A percentile compares a stretch with the other conserved stretches of the same genome.
phyloP scores from a whole-genome alignment of 2,329 filamentous ascomycete genomes.

The Diaporthe vexans region DNA sequence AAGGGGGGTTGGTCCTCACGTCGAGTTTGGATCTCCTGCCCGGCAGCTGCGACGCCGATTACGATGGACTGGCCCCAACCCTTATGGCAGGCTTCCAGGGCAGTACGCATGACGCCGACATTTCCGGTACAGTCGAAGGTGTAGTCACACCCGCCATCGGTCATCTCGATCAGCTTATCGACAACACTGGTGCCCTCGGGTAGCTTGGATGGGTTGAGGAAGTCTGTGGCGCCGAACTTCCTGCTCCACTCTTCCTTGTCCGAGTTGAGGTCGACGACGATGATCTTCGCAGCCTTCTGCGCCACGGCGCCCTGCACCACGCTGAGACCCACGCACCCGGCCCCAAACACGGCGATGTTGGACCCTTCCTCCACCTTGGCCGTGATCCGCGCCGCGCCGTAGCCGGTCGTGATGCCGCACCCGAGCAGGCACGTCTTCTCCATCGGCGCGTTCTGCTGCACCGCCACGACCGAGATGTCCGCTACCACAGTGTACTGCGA shows the following conservation, averaged over 20 bases:
- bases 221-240: conserved; percentile 97
- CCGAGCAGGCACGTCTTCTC: conserved; percentile 96
- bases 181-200: conserved; percentile 82
- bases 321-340: conserved; percentile 93
- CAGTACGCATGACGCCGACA: conserved; percentile 93
- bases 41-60: conserved; percentile 96
- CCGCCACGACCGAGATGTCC: conserved; percentile 97
- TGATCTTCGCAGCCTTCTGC: conserved; percentile 84
- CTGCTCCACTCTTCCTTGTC: conserved; percentile 90
- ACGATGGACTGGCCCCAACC: conserved; percentile 98
- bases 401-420: conserved; percentile 98
- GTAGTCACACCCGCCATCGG: conserved; percentile 97
- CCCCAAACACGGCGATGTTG: conserved; percentile 93
- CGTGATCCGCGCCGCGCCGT: conserved; percentile 94
- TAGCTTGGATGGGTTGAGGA: conserved; percentile 91
- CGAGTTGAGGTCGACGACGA: conserved; percentile 84
- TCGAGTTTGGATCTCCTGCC: conserved; percentile 93
- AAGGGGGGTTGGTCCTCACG: conserved; percentile 72
- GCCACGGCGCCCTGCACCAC: conserved; percentile 94
- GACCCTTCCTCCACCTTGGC: conserved; percentile 92
- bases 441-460: conserved; percentile 91
- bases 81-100: conserved; percentile 98
- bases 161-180: conserved; percentile 96
- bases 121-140: conserved; percentile 99
- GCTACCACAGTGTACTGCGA: conserved; percentile 99